Evolutionary conservation across 805 yeast genomes (phyloP).

Genomic region (Wickerhamiella galacta): DNA sequence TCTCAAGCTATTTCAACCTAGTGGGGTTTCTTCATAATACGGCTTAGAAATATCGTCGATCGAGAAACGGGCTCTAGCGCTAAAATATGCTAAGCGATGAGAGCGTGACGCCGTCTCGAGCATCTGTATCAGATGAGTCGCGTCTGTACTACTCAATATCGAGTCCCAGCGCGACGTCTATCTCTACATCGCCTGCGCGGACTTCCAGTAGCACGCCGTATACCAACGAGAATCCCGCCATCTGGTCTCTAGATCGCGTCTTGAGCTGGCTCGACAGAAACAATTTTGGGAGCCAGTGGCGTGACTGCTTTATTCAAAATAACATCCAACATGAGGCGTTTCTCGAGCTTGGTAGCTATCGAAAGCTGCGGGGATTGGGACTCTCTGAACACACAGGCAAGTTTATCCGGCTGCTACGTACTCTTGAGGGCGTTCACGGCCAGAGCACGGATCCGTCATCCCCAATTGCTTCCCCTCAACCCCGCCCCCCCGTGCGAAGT

Average conservation of each 20-base stretch:
- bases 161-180: constrained; percentile 3
- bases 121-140: constrained; percentile 8
- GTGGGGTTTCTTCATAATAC: too few species aligned
- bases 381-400: constrained; percentile 34
- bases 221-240: constrained; percentile 14
- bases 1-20: too few species aligned
- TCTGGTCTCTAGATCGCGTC: constrained; percentile 62
- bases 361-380: constrained; percentile 32
- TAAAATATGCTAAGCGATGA: too few species aligned
- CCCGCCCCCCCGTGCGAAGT: background rate
- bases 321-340: constrained; percentile 48
- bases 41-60: too few species aligned
- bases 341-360: constrained; percentile 50
- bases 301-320: constrained; percentile 39
- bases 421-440: too few species aligned
- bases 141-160: constrained; percentile 8
- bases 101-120: too few species aligned
- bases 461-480: too few species aligned
- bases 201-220: background rate
- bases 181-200: background rate
- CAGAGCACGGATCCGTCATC: too few species aligned
- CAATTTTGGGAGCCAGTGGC: constrained; percentile 60
- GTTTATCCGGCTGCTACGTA: constrained; percentile 38
- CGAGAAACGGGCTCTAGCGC: too few species aligned
- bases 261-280: constrained; percentile 49